Base-by-base conservation (phyloP, 78 protist genomes). In the Dictyostelium citrinum region DNA sequence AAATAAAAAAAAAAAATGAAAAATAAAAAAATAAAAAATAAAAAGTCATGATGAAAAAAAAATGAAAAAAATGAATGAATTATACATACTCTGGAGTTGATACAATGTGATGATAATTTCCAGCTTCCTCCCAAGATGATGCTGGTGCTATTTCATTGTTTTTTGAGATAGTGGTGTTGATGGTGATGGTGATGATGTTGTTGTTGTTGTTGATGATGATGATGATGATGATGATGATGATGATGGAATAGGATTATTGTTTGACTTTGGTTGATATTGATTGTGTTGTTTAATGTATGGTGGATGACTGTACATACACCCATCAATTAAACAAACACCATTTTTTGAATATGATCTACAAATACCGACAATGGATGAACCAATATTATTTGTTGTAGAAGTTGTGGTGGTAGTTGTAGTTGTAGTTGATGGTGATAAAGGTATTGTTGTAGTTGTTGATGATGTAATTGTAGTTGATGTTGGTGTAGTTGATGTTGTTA, bases 81-180 rank as follows among this genome's bases (percentile, higher is more conserved):
- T 39, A 67, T 67, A 67, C 39, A 12, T 70, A 70, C 77, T 70
- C 77, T 70, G 72, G 72, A 5, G 77, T 75, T 75, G 81, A 75
- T 11, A 35, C 33, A 1, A 72, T 72, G n/a, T 75, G 81, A 75
- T 80, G 60, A 22, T 82, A 88, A 31, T 88, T 76, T 2, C 93
- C 93, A 22, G 92, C 93, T 27, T 88, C 93, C 45, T 88, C 93
- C 93, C 93, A 88, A n/a, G 84, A 58, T 46, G 91, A 84, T 9
- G 77, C 93, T 20, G 77, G 61, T 27, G 93, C 24, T 35, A 85
- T 75, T 41, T 22, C 31, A 75, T 27, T 70, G 3, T 29, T 7
- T 70, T 41, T 75, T 75, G 79, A 72, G 79, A 24, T 2, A 20
- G 17, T 70, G 77, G 46, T 46, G 45, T 9, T 2, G 35, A 33